Percentiles rank a stretch among this genome's conserved stretches.
Conservation (phyloP, 2,329 filamentous ascomycete genomes). For the Scedosporium apiospermum region DNA sequence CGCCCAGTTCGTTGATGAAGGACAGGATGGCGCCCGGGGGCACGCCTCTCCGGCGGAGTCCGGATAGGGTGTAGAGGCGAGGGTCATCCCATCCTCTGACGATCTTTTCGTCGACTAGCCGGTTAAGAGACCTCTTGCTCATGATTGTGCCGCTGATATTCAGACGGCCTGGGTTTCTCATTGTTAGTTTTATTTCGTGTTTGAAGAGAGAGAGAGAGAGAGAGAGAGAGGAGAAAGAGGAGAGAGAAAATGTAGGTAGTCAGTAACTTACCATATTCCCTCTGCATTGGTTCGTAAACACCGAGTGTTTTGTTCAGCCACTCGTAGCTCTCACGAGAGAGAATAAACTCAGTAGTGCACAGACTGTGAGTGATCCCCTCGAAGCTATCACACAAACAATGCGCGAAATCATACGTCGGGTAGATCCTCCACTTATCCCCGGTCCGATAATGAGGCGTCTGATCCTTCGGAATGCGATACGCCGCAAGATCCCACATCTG, state of each 20-base stretch:
- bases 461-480: conserved; percentile 70
- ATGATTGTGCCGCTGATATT: conserved; percentile 79
- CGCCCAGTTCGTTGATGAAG: conserved; percentile 85
- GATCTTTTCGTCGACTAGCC: conserved; percentile 66
- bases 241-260: background rate
- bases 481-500: conserved; percentile 96
- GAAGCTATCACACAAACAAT: conserved; percentile 86
- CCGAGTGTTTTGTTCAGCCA: conserved; percentile 75
- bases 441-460: conserved; percentile 65
- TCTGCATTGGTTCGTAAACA: conserved; percentile 87
- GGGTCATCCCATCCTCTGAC: conserved; percentile 90
- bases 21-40: conserved; percentile 81
- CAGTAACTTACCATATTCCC: conserved; percentile 52
- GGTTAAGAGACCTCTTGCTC: conserved; percentile 75
- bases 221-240: background rate
- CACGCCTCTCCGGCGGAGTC: conserved; percentile 72
- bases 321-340: conserved; percentile 79
- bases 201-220: background rate
- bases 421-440: conserved; percentile 85
- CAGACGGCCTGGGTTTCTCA: conserved; percentile 19
- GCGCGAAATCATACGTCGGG: conserved; percentile 87
- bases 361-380: conserved; percentile 87
- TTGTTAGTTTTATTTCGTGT: background rate
- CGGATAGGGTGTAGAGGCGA: conserved; percentile 78
- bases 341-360: conserved; percentile 87